Percentiles rank a stretch among this genome's conserved stretches.
These are phyloP conservation scores for Emmonsia crescens DNA, from an alignment of 2,329 filamentous ascomycete genomes.

Conservation along the genomic window DNA sequence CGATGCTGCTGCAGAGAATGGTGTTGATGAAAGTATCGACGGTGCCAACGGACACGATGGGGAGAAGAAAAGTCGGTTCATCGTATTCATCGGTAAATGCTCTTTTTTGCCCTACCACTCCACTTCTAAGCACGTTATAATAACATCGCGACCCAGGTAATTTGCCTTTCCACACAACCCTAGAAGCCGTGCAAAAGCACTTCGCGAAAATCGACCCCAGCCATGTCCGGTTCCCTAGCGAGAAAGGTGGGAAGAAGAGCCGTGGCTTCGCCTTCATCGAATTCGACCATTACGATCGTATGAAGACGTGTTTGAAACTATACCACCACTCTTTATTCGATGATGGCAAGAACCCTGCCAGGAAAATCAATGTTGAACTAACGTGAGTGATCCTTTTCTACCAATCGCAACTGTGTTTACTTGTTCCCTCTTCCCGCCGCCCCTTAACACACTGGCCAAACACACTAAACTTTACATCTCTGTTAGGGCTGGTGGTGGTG, in stretches of 20 bases:
- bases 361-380: slow-evolving; percentile 86
- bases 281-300: slow-evolving; percentile 73
- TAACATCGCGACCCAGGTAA: slow-evolving; percentile 49
- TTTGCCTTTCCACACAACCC: slow-evolving; percentile 73
- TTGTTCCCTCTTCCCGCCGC: slow-evolving; percentile 2
- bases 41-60: slow-evolving; percentile 14
- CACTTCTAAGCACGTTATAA: slow-evolving; percentile 1
- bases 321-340: slow-evolving; percentile 79
- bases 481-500: slow-evolving; percentile 63
- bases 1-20: slow-evolving; percentile 5
- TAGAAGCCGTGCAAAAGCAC: slow-evolving; percentile 57
- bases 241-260: slow-evolving; percentile 52
- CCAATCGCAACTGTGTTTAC: background rate
- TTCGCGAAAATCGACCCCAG: slow-evolving; percentile 65
- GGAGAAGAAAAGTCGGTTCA: slow-evolving; percentile 47
- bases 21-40: slow-evolving; percentile 5
- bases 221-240: slow-evolving; percentile 61
- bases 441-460: slow-evolving; percentile 2
- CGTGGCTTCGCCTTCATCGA: slow-evolving; percentile 81
- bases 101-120: slow-evolving; percentile 6
- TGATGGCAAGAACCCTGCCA: slow-evolving; percentile 42
- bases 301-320: slow-evolving; percentile 84
- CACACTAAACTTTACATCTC: slow-evolving; percentile 7
- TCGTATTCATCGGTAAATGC: slow-evolving; percentile 59
- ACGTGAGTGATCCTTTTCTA: slow-evolving; percentile 47